Conservation (phyloP, 2,329 filamentous ascomycete genomes). For the Aspergillus sp. region DNA sequence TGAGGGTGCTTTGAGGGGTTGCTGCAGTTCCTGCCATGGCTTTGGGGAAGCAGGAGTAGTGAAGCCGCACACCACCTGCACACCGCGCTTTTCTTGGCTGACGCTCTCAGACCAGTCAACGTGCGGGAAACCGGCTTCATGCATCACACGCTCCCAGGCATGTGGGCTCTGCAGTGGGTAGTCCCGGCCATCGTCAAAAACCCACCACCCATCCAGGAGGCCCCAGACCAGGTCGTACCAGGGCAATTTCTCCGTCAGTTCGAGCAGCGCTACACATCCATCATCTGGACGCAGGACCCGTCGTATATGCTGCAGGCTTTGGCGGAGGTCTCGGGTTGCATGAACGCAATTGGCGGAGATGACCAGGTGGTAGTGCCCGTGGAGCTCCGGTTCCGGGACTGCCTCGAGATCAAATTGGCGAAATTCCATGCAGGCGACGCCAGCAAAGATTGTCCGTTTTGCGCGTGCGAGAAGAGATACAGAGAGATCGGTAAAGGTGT, state of each 20-base stretch:
- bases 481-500: background rate
- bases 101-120: constrained; percentile 10
- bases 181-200: constrained; percentile 36
- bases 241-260: constrained; percentile 28
- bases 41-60: background rate
- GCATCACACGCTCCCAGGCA: constrained; percentile 16
- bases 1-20: background rate
- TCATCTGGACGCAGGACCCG: constrained; percentile 14
- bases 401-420: background rate
- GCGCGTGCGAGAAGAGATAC: background rate
- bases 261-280: constrained; percentile 31
- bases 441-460: too few relatives aligned
- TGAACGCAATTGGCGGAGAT: background rate
- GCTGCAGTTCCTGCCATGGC: background rate
- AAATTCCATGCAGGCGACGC: background rate
- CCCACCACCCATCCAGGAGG: constrained; percentile 39
- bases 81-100: background rate
- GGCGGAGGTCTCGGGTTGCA: background rate
- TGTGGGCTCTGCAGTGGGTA: constrained; percentile 22
- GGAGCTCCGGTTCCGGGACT: background rate
- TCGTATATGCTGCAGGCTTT: background rate
- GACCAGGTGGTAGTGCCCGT: background rate
- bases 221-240: constrained; percentile 36
- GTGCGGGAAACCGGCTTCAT: constrained; percentile 8
- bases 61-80: background rate